Conservation (phyloP, 768 basidiomycete genomes). For the Leucosporidium creatinivorum region DNA sequence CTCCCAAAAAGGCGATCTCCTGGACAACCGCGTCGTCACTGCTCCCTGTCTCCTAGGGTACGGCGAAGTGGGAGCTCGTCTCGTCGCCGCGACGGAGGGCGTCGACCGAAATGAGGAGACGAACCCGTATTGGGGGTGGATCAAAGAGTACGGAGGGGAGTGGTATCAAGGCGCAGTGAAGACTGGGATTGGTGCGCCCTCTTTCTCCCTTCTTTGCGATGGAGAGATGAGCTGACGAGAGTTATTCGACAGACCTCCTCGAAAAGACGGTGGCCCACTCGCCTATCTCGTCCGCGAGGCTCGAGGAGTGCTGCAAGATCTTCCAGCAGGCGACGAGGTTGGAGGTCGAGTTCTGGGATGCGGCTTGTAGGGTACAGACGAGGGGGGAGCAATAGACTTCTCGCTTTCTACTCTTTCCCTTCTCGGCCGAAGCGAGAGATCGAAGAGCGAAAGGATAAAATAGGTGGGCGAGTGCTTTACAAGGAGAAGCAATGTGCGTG, state of each 20-base stretch:
- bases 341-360: conserved; percentile 85
- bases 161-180: conserved; percentile 66
- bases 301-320: conserved; percentile 60
- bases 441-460: too few relatives aligned
- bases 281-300: conserved; percentile 55
- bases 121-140: conserved; percentile 57
- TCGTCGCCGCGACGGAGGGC: conserved; percentile 53
- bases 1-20: conserved; percentile 67
- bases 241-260: conserved; percentile 54
- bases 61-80: conserved; percentile 82
- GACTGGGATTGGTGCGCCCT: conserved; percentile 59
- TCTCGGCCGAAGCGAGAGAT: too few relatives aligned
- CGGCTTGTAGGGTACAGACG: conserved; percentile 45
- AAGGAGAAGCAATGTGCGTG: too few relatives aligned
- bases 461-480: too few relatives aligned
- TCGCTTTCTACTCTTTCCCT: too few relatives aligned
- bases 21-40: conserved; percentile 68
- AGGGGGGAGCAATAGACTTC: not conserved
- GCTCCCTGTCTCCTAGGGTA: conserved; percentile 84
- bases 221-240: not conserved
- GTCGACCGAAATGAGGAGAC: conserved; percentile 50
- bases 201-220: not conserved
- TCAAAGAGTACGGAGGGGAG: conserved; percentile 61
- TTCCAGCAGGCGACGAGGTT: conserved; percentile 70
- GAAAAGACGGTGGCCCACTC: conserved; percentile 57